These are phyloP conservation scores for Didymellaceae sp. DNA, from an alignment of 2,329 filamentous ascomycete genomes.

Conservation along the genomic window DNA sequence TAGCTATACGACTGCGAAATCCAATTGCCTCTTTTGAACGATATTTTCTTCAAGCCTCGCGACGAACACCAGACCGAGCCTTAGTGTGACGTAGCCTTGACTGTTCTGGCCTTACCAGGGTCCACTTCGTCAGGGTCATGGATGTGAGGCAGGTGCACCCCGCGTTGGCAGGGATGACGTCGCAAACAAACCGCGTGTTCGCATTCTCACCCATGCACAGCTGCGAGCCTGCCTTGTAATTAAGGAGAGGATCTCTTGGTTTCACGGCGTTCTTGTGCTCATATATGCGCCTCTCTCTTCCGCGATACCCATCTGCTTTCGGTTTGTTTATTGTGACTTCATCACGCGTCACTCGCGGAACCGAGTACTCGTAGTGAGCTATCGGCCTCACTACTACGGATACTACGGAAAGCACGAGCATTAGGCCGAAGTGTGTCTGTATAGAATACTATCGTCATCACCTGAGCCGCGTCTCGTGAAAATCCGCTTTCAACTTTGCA, in stretches of 20 bases:
- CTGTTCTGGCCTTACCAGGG: conserved; percentile 4
- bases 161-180: conserved; percentile 17
- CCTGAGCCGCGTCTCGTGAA: background rate
- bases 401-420: conserved; percentile 10
- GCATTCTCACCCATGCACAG: conserved; percentile 6
- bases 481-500: background rate
- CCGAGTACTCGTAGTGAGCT: conserved; percentile 6
- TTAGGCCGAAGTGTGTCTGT: background rate
- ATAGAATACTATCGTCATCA: conserved; percentile 2
- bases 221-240: conserved; percentile 6
- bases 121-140: conserved; percentile 11
- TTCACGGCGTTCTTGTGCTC: background rate
- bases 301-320: conserved; percentile 4
- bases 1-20: background rate
- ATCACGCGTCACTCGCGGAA: conserved; percentile 8
- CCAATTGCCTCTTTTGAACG: background rate
- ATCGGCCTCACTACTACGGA: conserved; percentile 11
- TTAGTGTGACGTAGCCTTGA: conserved; percentile 2
- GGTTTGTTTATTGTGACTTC: conserved; percentile 8
- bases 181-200: conserved; percentile 2
- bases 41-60: conserved; percentile 5
- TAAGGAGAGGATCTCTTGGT: background rate
- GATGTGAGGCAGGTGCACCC: conserved; percentile 7
- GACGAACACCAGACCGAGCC: conserved; percentile 5
- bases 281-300: background rate